Conservation (phyloP, 1,284 basidiomycete species). For the Sporisorium iseilematis-ciliati region DNA sequence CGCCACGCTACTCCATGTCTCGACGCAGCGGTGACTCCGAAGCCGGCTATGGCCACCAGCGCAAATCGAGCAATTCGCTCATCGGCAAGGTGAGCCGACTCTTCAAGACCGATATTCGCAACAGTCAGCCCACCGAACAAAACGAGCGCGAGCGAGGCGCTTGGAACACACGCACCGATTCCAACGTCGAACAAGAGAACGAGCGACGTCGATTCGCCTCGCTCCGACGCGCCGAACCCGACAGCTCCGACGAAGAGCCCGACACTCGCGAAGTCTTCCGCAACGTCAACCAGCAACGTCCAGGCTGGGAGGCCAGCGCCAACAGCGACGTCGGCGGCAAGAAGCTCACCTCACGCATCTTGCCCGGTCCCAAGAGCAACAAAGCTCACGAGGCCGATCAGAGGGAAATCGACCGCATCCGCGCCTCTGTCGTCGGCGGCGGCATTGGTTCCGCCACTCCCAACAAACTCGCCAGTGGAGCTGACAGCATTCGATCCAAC, state of each 20-base stretch:
- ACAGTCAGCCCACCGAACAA: conserved; percentile 12
- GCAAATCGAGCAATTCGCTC: conserved; percentile 56
- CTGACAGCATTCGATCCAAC: conserved; percentile 39
- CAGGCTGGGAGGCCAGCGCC: conserved; percentile 31
- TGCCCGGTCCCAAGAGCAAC: conserved; percentile 59
- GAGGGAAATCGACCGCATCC: conserved; percentile 52
- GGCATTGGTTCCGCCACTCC: conserved; percentile 40
- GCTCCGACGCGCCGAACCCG: conserved; percentile 40
- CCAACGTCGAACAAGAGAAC: conserved; percentile 21
- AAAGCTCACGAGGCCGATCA: conserved; percentile 36
- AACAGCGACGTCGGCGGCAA: conserved; percentile 53
- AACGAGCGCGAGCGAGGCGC: conserved; percentile 22
- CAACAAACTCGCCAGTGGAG: conserved; percentile 23
- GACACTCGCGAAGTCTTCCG: conserved; percentile 58
- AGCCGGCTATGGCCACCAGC: conserved; percentile 42
- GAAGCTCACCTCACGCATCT: conserved; percentile 52
- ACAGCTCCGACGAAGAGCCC: conserved; percentile 63
- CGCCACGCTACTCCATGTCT: conserved; percentile 43
- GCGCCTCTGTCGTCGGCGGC: conserved; percentile 59
- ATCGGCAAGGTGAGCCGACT: conserved; percentile 64
- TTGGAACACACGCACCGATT: conserved; percentile 51
- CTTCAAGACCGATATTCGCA: conserved; percentile 65
- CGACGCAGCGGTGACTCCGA: conserved; percentile 40
- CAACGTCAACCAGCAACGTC: conserved; percentile 57
- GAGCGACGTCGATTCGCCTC: conserved; percentile 25